Evolutionary conservation across 108 stramenopile species (phyloP).

Genomic region (Conticribra weissflogii): DNA sequence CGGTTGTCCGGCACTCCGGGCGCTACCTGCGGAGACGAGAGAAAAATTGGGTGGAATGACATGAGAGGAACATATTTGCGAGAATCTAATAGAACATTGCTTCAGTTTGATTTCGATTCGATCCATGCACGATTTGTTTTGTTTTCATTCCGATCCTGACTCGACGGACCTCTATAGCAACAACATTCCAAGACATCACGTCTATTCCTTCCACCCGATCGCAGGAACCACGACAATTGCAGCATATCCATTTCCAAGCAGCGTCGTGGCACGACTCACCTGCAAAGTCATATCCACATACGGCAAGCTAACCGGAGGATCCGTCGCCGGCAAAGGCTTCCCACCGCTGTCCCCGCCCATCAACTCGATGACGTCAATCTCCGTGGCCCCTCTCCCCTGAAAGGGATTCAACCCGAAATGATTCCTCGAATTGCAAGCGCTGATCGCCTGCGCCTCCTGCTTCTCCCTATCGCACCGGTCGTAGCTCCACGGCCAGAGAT

Average conservation of each 20-base stretch:
- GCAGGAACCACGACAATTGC: not conserved
- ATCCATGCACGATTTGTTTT: no score
- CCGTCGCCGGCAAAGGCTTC: slow-evolving; percentile 56
- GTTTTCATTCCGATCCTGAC: no score
- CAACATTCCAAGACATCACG: no score
- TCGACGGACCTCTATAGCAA: not conserved
- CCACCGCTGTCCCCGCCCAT: slow-evolving; percentile 87
- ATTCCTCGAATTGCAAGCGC: slow-evolving; percentile 87
- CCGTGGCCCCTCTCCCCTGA: slow-evolving; percentile 94
- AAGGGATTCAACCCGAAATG: slow-evolving; percentile 90
- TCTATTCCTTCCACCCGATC: no score
- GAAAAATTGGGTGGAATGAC: no score
- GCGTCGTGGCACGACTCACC: slow-evolving; percentile 45
- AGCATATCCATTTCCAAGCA: not conserved
- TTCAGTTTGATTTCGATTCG: no score
- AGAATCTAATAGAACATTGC: no score
- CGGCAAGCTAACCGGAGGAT: slow-evolving; percentile 73
- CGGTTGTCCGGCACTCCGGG: slow-evolving; percentile 88
- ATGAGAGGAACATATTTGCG: no score
- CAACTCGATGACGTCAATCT: slow-evolving; percentile 96
- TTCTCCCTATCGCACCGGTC: slow-evolving; percentile 85
- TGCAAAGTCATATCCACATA: slow-evolving; percentile 92
- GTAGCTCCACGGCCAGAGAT: slow-evolving; percentile 91
- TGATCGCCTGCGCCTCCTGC: slow-evolving; percentile 89
- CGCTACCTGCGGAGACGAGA: slow-evolving; percentile 83